A percentile compares a stretch with the other conserved stretches of the same genome.
phyloP scores from a whole-genome alignment of 257 asterid species.

The Scutellaria galericulata region DNA sequence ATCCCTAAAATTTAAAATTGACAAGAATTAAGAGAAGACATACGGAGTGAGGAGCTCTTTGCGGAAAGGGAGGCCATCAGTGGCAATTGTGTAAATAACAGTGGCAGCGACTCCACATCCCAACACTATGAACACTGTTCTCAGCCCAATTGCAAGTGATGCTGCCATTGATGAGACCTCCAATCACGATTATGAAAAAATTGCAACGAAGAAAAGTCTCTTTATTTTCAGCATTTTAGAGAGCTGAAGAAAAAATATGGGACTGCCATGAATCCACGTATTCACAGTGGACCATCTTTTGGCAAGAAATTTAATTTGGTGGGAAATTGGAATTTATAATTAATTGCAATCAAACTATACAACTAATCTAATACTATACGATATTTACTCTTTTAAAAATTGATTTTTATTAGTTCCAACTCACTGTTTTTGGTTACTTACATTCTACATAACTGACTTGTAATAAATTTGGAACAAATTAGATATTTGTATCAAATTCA shows the following conservation, averaged over 20 bases:
- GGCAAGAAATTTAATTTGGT: not conserved
- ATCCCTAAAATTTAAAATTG: not conserved
- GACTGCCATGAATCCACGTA: constrained; percentile 54
- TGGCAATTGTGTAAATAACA: constrained; percentile 58
- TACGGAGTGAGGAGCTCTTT: constrained; percentile 81
- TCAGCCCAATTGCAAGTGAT: constrained; percentile 53
- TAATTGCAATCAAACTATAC: too few species aligned
- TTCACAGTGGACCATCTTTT: constrained; percentile 16
- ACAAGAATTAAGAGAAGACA: not conserved
- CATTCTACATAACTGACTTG: too few species aligned
- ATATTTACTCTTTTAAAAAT: too few species aligned
- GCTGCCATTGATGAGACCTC: constrained; percentile 48
- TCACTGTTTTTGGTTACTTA: too few species aligned
- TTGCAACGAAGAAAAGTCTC: not conserved
- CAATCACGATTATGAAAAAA: not conserved
- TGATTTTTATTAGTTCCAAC: too few species aligned
- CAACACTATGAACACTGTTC: constrained; percentile 56
- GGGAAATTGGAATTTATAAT: too few species aligned
- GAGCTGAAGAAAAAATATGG: constrained; percentile 33
- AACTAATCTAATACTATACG: too few species aligned
- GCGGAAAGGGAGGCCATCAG: constrained; percentile 83
- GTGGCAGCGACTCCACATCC: constrained; percentile 61
- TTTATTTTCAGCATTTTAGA: not conserved
- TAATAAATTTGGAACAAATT: too few species aligned
- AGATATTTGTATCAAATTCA: too few species aligned